Base-by-base conservation (phyloP, 202 grass and related monocot species). In the Carex arenaria region DNA sequence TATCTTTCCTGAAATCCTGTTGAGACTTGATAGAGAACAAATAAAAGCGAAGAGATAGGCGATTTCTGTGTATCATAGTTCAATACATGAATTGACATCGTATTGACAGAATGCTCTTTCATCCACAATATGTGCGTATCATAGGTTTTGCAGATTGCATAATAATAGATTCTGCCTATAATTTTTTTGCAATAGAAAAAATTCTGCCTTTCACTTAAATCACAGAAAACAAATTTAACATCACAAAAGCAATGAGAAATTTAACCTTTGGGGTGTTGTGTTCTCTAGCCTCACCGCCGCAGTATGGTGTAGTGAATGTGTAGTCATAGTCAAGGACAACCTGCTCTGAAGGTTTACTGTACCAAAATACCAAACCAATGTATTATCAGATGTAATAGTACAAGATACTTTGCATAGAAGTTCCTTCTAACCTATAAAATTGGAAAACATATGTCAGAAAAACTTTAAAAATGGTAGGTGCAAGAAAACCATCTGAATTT, bases 281-380 rank as follows among this genome's bases (percentile, higher is more conserved):
- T 86, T 85, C 88, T 74, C 52, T 65, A 78, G 47, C 79, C 67
- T 93, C 89, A 87, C 90, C 95, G 38, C 93, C 92, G 82, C 83
- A 81, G 82, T 95, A 95, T 61, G 93, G 95, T 72, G 95, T 95
- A 11, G 93, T 95, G 69, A 93, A 98, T 88, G 95, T 93, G 75
- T 95, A 98, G 69, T 98, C 95, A 85, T 98, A 98, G 55, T 95
- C 95, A 86, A 98, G 90, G 67, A 98, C 85, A 72, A 98, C 91
- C 85, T 98, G 91, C 51, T 95, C 89, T 43, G 83, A 90, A 87
- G 95, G 93, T 56, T 90, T 95, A 84, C 95, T 98, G 73, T 78
- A 90, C 83, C 85, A 90, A 63, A 80, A 82, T 85, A 90, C 51
- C 13, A 11, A 68, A 26, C n/a, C 1, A 85, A 8, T 17, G 78